These are phyloP conservation scores for Fistulinella cinereoalba DNA, from an alignment of 1,284 basidiomycete genomes.

Conservation along the genomic window DNA sequence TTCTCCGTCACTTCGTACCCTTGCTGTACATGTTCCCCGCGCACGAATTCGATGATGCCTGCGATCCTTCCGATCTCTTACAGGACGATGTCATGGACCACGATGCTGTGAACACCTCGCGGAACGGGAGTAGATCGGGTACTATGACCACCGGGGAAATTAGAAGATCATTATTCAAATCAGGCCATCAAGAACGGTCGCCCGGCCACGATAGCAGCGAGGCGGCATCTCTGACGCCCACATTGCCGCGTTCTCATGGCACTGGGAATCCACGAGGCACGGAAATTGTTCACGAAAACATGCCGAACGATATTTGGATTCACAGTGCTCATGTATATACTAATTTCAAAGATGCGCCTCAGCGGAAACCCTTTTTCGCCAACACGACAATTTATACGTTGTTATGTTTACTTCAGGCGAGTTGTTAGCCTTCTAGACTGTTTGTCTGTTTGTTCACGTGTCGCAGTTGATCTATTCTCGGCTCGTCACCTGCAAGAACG, in stretches of 20 bases:
- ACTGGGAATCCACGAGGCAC: constrained; percentile 34
- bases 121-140: constrained; percentile 46
- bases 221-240: constrained; percentile 3
- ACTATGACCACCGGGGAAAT: constrained; percentile 65
- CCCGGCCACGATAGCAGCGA: constrained; percentile 21
- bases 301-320: constrained; percentile 57
- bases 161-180: constrained; percentile 76
- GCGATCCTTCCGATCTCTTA: constrained; percentile 53
- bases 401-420: constrained; percentile 82
- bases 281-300: constrained; percentile 28
- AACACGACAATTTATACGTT: constrained; percentile 94
- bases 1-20: constrained; percentile 85
- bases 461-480: constrained; percentile 86
- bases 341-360: constrained; percentile 22
- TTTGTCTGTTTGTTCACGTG: constrained; percentile 3
- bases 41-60: constrained; percentile 76
- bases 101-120: constrained; percentile 44
- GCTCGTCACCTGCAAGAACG: constrained; percentile 81
- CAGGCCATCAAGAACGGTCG: constrained; percentile 52
- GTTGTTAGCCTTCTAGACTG: constrained; percentile 1
- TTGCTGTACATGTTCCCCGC: constrained; percentile 75
- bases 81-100: constrained; percentile 48
- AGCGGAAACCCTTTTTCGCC: constrained; percentile 73
- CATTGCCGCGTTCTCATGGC: constrained; percentile 35
- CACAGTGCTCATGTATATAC: constrained; percentile 41